These are phyloP conservation scores for Decorospora gaudefroyi DNA, from an alignment of 2,329 filamentous ascomycete species.

Conservation along the genomic window DNA sequence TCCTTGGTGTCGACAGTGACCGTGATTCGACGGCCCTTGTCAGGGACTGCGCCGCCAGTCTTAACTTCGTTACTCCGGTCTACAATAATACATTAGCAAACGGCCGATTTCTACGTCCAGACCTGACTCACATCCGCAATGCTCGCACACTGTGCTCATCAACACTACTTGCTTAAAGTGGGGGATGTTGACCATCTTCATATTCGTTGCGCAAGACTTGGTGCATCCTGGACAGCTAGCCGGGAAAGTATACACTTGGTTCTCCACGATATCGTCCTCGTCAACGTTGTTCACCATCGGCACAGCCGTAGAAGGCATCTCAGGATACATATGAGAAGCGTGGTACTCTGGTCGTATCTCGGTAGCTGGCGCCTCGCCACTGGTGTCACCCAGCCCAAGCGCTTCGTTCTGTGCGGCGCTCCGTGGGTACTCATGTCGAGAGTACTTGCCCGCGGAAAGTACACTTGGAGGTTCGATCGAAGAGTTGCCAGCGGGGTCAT, in stretches of 20 bases:
- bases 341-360: slow-evolving; percentile 60
- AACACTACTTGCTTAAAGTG: slow-evolving; percentile 97
- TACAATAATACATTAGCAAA: slow-evolving; percentile 21
- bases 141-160: slow-evolving; percentile 90
- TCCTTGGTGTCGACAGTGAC: slow-evolving; percentile 69
- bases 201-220: slow-evolving; percentile 84
- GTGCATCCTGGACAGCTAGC: slow-evolving; percentile 90
- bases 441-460: slow-evolving; percentile 84
- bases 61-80: slow-evolving; percentile 95
- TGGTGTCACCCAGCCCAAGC: slow-evolving; percentile 69
- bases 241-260: slow-evolving; percentile 92
- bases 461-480: slow-evolving; percentile 86
- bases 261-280: slow-evolving; percentile 79
- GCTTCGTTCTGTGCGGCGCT: slow-evolving; percentile 84
- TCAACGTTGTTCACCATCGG: slow-evolving; percentile 52
- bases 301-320: slow-evolving; percentile 43
- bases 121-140: slow-evolving; percentile 70
- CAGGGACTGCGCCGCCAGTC: slow-evolving; percentile 90
- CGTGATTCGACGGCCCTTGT: slow-evolving; percentile 80
- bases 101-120: not conserved
- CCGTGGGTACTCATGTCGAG: slow-evolving; percentile 79
- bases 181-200: slow-evolving; percentile 98
- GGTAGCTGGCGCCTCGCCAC: slow-evolving; percentile 58
- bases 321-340: slow-evolving; percentile 52
- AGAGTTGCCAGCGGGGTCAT: slow-evolving; percentile 93